These are phyloP conservation scores for Penicillium italicum DNA, from an alignment of 2,329 filamentous ascomycete species.

Conservation along the genomic window DNA sequence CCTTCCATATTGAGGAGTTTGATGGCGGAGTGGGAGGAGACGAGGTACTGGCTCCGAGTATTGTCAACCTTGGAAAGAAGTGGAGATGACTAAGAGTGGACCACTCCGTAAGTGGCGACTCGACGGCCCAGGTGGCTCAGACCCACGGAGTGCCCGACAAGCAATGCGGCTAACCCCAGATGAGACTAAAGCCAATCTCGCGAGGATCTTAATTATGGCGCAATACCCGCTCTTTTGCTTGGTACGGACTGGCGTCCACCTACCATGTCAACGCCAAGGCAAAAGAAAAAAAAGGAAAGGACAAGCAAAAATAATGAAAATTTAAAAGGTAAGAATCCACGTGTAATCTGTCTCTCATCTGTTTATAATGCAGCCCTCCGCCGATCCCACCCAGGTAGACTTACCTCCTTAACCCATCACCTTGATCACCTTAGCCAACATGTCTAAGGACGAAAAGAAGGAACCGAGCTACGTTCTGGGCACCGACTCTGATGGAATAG, in stretches of 20 bases:
- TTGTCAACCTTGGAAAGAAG: no score
- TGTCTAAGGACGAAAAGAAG: conserved; percentile 16
- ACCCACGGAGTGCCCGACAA: no score
- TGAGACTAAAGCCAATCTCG: conserved; percentile 6
- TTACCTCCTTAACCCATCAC: neutral
- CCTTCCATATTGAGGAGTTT: conserved; percentile 5
- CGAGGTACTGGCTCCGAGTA: conserved; percentile 10
- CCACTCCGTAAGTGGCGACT: no score
- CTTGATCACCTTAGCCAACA: neutral
- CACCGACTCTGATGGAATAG: conserved; percentile 10
- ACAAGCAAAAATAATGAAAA: neutral
- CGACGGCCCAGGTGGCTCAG: no score
- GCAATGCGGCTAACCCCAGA: neutral
- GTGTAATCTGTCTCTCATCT: neutral
- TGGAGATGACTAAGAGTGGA: no score
- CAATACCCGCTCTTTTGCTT: conserved; percentile 1
- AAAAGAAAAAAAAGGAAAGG: neutral
- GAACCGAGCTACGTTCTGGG: conserved; percentile 9
- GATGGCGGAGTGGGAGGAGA: conserved; percentile 14
- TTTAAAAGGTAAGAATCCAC: neutral
- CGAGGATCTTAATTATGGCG: conserved; percentile 20
- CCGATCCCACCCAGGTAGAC: neutral
- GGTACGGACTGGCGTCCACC: neutral
- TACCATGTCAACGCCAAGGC: neutral
- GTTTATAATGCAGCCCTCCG: neutral